phyloP scores from a whole-genome alignment of 306 rosid genomes.

The Hippophae gyantsensis region DNA sequence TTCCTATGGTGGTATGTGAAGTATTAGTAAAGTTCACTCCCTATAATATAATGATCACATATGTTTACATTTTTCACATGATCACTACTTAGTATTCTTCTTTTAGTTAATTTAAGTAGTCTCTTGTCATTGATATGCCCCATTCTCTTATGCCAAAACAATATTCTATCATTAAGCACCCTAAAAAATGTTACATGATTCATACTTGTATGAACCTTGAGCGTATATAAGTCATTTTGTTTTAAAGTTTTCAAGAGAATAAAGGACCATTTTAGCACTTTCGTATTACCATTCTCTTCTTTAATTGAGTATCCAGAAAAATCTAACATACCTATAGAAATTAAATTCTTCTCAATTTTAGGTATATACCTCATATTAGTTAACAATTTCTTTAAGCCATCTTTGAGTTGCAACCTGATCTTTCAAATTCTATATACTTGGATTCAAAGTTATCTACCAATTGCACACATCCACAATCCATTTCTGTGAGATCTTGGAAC shows the following conservation, averaged over 20 bases:
- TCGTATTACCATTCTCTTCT: not conserved
- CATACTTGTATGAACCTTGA: no score
- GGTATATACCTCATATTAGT: not conserved
- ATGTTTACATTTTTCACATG: no score
- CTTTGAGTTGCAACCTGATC: not conserved
- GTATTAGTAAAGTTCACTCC: not conserved
- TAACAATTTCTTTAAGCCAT: not conserved
- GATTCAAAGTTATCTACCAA: not conserved
- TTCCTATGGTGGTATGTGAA: not conserved
- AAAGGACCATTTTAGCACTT: not conserved
- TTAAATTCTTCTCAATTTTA: not conserved
- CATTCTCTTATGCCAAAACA: no score
- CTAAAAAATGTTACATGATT: no score
- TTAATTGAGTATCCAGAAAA: not conserved
- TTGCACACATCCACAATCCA: not conserved
- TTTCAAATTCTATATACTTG: not conserved
- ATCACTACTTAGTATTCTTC: no score
- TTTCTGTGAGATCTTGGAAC: not conserved
- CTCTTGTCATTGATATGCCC: no score
- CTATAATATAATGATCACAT: no score
- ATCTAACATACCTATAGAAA: not conserved
- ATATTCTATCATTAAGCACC: no score
- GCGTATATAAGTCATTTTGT: no score
- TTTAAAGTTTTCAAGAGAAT: no score
- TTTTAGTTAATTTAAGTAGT: no score